Percentiles rank a stretch among this genome's conserved stretches.
Conservation (phyloP, 1,139 yeast species). For the Candida glucosophila region DNA sequence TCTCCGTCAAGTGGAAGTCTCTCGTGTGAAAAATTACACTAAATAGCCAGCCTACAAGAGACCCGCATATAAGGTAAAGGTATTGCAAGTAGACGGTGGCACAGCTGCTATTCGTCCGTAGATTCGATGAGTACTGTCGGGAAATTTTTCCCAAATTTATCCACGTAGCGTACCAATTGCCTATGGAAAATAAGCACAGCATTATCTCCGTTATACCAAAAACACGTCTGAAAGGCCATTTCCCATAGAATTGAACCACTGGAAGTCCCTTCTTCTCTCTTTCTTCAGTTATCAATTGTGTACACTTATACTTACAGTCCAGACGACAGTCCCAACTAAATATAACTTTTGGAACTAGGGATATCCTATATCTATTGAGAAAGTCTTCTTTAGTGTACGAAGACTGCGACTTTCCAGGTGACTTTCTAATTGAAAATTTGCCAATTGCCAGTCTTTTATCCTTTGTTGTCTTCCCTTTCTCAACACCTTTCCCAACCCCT, state of each 20-base stretch:
- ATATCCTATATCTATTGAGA: constrained; percentile 6
- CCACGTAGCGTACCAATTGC: constrained; percentile 30
- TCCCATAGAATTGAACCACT: constrained; percentile 36
- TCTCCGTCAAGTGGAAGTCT: constrained; percentile 31
- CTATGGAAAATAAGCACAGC: constrained; percentile 28
- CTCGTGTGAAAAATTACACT: constrained; percentile 34
- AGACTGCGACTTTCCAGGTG: no score
- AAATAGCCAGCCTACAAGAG: constrained; percentile 31
- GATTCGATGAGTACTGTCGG: constrained; percentile 16
- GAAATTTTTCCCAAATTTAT: constrained; percentile 19
- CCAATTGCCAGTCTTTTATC: no score
- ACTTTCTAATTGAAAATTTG: no score
- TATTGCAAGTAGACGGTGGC: constrained; percentile 25
- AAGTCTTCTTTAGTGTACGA: neutral
- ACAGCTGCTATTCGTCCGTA: constrained; percentile 8
- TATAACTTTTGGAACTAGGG: constrained; percentile 10
- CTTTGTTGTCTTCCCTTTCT: no score
- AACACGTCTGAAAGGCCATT: constrained; percentile 37
- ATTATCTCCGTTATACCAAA: constrained; percentile 33
- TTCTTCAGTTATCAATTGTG: constrained; percentile 23
- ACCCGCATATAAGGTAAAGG: constrained; percentile 17
- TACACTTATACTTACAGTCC: constrained; percentile 37
- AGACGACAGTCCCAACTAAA: constrained; percentile 30
- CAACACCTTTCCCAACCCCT: no score
- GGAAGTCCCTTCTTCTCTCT: constrained; percentile 13